Base-by-base conservation (phyloP, 768 basidiomycete species). In the Xerocomus spinulosus region DNA sequence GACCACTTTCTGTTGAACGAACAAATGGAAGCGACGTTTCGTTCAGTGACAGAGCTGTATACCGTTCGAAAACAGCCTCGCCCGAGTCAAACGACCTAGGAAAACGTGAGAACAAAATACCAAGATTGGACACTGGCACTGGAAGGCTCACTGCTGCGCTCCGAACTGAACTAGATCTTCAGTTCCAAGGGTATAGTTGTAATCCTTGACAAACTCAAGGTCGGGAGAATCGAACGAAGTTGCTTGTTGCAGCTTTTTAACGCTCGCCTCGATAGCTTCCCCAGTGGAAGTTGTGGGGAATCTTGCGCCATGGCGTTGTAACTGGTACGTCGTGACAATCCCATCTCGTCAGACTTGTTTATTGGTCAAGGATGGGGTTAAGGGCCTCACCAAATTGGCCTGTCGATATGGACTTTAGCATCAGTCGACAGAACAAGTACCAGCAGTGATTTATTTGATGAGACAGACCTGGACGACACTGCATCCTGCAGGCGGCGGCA, bases 291-390 rank as follows among this genome's bases (percentile, higher is more conserved):
- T 58, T 0, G 83, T 85, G 0, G 89, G 89, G 57, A 73, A 88
- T 23, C 89, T 79, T 0, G 86, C 82, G 4, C 87, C 87, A 56
- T 92, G 87, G 3, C 89, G 73, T 64, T 89, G 83, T 2, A 91
- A 66, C 86, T 88, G 12, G 32, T 18, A n/a, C n/a, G n/a, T n/a
- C n/a, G n/a, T n/a, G n/a, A n/a, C n/a, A n/a, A n/a, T n/a, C n/a
- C n/a, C n/a, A n/a, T n/a, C n/a, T n/a, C n/a, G 12, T 20, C 12
- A 18, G 15, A 17, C 21, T 29, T 40, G 39, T 40, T 12, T 26
- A 7, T 18, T 6, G 12, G n/a, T 12, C 8, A 20, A 29, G 13
- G 20, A 28, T 21, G 17, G n/a, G 13, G 17, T 26, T 9, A 8
- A 20, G 15, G 14, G 23, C 23, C 46, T 38, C 14, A 57, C 58